phyloP scores from a whole-genome alignment of 2,329 filamentous ascomycete genomes.

The Ophiocordyceps polyrhachis-furcata region DNA sequence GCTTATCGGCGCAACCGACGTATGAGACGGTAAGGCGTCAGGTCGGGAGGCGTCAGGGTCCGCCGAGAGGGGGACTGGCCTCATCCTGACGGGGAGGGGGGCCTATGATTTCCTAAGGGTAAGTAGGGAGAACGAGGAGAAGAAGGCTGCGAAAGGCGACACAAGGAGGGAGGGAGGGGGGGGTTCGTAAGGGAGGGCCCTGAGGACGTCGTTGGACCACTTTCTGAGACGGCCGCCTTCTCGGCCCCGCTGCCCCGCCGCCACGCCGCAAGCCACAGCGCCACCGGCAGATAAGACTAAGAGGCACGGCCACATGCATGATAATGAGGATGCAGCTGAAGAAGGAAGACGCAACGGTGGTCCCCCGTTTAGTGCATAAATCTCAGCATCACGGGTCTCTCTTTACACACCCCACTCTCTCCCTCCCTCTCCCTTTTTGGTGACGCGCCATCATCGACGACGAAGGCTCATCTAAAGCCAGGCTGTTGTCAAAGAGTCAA shows the following conservation, averaged over 20 bases:
- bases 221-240: neutral
- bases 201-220: neutral
- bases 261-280: neutral
- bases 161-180: neutral
- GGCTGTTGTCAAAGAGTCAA: neutral
- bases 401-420: neutral
- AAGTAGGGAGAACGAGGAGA: neutral
- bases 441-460: neutral
- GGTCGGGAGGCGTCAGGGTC: slow-evolving; percentile 1
- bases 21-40: slow-evolving; percentile 4
- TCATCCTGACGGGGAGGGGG: slow-evolving; percentile 4
- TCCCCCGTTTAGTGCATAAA: neutral
- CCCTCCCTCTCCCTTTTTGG: neutral
- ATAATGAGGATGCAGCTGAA: neutral
- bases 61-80: slow-evolving; percentile 4
- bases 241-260: no score
- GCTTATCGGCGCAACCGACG: slow-evolving; percentile 9
- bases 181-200: neutral
- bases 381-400: neutral
- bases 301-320: neutral
- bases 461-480: neutral
- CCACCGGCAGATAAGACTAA: neutral
- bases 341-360: neutral
- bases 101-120: neutral
- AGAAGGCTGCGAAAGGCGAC: neutral